Conservation (phyloP, 768 basidiomycete species). For the Crucibulum laeve region DNA sequence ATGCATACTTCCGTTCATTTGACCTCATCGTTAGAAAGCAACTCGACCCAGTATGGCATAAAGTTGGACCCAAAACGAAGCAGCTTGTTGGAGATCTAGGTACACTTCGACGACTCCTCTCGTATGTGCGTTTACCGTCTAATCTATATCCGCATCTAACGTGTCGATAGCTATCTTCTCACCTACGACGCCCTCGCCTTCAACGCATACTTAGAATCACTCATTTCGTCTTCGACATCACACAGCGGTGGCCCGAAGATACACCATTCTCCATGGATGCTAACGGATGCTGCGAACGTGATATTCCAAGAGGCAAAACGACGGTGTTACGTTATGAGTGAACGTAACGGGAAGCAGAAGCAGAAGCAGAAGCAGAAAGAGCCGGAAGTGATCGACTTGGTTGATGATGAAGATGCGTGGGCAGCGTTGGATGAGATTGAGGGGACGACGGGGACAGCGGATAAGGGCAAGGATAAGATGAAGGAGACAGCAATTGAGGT, state of each 20-base stretch:
- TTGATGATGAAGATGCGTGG: conserved; percentile 74
- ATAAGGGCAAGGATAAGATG: conserved; percentile 8
- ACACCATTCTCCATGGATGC: conserved; percentile 84
- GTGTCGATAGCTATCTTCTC: conserved; percentile 64
- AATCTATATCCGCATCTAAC: too few species aligned
- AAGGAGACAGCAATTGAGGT: conserved; percentile 8
- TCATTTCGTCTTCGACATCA: conserved; percentile 53
- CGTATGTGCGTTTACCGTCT: conserved; percentile 52
- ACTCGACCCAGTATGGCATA: conserved; percentile 94
- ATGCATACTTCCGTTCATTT: conserved; percentile 91
- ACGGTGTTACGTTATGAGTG: conserved; percentile 64
- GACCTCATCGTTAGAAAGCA: conserved; percentile 85
- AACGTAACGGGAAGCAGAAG: conserved; percentile 16
- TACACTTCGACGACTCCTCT: conserved; percentile 76
- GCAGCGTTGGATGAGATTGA: conserved; percentile 64
- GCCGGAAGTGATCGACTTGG: conserved; percentile 32
- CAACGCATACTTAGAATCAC: conserved; percentile 85
- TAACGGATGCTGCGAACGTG: conserved; percentile 85
- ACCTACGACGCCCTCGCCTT: conserved; percentile 90
- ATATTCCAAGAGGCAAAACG: conserved; percentile 80
- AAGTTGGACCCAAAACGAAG: conserved; percentile 88
- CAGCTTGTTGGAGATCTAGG: conserved; percentile 88
- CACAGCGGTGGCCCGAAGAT: conserved; percentile 50
- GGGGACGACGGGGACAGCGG: conserved; percentile 15
- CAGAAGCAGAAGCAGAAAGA: conserved; percentile 18